These are phyloP conservation scores for Corynascus novoguineensis DNA, from an alignment of 495 filamentous ascomycete genomes.

Conservation along the genomic window DNA sequence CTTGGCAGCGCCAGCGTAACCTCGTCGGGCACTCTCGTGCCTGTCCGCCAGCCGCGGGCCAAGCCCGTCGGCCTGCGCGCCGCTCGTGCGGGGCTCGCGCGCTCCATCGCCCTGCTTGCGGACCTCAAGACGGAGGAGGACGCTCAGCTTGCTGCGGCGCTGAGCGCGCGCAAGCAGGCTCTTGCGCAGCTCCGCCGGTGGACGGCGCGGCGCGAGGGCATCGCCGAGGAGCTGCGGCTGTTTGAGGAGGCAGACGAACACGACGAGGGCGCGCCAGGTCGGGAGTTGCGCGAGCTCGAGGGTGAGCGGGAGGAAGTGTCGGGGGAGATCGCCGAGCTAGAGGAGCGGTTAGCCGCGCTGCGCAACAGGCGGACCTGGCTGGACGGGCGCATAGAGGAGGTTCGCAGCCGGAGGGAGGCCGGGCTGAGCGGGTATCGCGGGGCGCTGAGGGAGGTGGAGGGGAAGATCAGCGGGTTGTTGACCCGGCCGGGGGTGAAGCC, in stretches of 20 bases:
- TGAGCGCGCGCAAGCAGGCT: slow-evolving; percentile 52
- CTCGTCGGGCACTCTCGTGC: slow-evolving; percentile 42
- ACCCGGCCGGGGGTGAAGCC: slow-evolving; percentile 45
- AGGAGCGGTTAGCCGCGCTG: slow-evolving; percentile 61
- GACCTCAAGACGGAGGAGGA: slow-evolving; percentile 68
- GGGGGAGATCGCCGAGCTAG: slow-evolving; percentile 54
- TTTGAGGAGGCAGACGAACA: slow-evolving; percentile 40
- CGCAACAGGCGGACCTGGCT: slow-evolving; percentile 58
- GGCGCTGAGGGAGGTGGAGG: slow-evolving; percentile 64
- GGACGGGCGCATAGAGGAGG: slow-evolving; percentile 53
- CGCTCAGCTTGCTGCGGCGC: slow-evolving; percentile 51
- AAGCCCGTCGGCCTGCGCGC: slow-evolving; percentile 55
- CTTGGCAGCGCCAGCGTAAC: slow-evolving; percentile 18
- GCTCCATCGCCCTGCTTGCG: slow-evolving; percentile 65
- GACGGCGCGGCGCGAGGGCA: slow-evolving; percentile 46
- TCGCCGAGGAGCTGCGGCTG: slow-evolving; percentile 36
- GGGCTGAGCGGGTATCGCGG: slow-evolving; percentile 47
- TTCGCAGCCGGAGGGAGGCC: slow-evolving; percentile 54
- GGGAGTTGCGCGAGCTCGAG: slow-evolving; percentile 50
- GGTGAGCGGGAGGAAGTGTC: slow-evolving; percentile 50
- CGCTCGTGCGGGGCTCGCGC: slow-evolving; percentile 65
- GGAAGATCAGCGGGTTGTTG: slow-evolving; percentile 74
- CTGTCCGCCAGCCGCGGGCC: slow-evolving; percentile 57
- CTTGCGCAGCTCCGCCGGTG: slow-evolving; percentile 58
- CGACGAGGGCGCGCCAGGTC: slow-evolving; percentile 38